phyloP scores from a whole-genome alignment of 2,329 filamentous ascomycete genomes.

The Xylariaceae sp. region DNA sequence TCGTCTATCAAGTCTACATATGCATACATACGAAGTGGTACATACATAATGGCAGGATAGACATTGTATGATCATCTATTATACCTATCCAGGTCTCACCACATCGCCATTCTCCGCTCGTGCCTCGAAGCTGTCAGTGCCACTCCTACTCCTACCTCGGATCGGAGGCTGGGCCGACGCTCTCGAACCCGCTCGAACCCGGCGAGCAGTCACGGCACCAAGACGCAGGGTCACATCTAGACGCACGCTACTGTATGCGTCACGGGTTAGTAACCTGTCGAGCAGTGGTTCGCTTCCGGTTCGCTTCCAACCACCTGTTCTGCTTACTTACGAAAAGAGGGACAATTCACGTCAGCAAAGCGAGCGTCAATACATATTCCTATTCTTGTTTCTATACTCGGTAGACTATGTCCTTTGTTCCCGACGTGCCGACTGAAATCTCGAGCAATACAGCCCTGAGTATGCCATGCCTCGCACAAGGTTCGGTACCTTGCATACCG shows the following conservation, averaged over 20 bases:
- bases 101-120: conserved; percentile 2
- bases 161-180: conserved; percentile 17
- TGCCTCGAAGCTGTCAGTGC: conserved; percentile 22
- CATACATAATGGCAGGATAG: no score
- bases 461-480: background rate
- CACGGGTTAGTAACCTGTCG: conserved; percentile 22
- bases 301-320: conserved; percentile 7
- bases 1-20: background rate
- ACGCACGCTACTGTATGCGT: conserved; percentile 24
- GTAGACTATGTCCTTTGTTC: background rate
- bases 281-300: conserved; percentile 3
- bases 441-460: background rate
- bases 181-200: conserved; percentile 5
- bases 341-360: conserved; percentile 12
- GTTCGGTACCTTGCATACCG: background rate
- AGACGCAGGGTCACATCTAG: conserved; percentile 19
- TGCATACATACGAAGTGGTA: no score
- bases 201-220: conserved; percentile 5
- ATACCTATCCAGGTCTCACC: conserved; percentile 5
- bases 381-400: no score
- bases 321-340: conserved; percentile 3
- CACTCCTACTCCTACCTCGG: background rate
- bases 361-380: no score
- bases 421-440: background rate
- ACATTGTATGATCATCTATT: conserved; percentile 19